Evolutionary conservation across 2,329 filamentous ascomycete genomes (phyloP).

Genomic region (Cytospora piceae): DNA sequence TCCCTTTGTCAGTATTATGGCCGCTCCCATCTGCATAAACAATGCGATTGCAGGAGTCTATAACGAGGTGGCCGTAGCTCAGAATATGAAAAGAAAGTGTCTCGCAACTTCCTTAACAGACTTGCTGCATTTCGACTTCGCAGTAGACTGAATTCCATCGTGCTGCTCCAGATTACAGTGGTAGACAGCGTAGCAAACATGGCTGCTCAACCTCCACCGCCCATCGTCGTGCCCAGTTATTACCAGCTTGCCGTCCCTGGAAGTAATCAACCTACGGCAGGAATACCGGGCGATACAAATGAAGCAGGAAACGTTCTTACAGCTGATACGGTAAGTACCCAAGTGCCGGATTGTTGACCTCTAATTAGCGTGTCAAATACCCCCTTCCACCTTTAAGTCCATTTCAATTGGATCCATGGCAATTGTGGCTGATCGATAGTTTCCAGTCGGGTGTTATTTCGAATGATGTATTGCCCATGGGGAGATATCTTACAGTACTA

Average conservation of each 20-base stretch:
- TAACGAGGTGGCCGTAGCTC: neutral
- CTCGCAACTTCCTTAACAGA: neutral
- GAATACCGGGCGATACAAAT: neutral
- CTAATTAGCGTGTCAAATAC: neutral
- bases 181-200: neutral
- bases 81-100: neutral
- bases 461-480: neutral
- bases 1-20: neutral
- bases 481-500: neutral
- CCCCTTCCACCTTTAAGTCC: too few species aligned
- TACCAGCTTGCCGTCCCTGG: neutral
- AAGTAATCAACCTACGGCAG: neutral
- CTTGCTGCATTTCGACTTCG: neutral
- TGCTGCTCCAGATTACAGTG: neutral
- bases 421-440: neutral
- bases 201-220: neutral
- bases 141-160: too few species aligned
- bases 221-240: neutral
- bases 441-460: neutral
- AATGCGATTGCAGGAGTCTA: constrained; percentile 3
- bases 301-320: neutral
- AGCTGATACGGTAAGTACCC: neutral
- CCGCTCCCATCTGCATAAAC: neutral
- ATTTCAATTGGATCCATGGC: neutral
- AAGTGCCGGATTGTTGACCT: neutral